phyloP scores from a whole-genome alignment of 2,329 filamentous ascomycete species.

The Microcyclospora pomicola region DNA sequence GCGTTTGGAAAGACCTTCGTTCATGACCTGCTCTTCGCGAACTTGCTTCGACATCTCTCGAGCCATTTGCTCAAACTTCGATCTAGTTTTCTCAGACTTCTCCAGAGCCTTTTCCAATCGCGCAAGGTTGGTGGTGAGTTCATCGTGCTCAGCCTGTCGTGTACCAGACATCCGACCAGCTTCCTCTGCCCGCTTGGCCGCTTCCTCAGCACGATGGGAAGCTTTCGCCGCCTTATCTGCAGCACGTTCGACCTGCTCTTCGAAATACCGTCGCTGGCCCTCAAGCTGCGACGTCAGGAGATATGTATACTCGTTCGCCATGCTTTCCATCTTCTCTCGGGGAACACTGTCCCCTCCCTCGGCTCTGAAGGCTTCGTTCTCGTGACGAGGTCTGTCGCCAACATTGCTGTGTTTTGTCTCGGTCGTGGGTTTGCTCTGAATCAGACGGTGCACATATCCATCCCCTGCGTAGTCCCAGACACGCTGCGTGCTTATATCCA shows the following conservation, averaged over 20 bases:
- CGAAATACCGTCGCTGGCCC: constrained; percentile 83
- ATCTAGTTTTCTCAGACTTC: constrained; percentile 53
- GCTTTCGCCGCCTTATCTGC: constrained; percentile 79
- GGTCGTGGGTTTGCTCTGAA: constrained; percentile 74
- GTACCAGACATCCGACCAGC: constrained; percentile 35
- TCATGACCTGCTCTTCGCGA: constrained; percentile 77
- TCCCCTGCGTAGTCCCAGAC: constrained; percentile 98
- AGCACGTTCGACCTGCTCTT: constrained; percentile 78
- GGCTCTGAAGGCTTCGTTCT: constrained; percentile 24
- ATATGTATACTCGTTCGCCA: constrained; percentile 88
- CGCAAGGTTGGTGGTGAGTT: constrained; percentile 44
- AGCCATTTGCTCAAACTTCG: constrained; percentile 62
- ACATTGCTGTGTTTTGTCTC: neutral
- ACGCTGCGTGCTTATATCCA: constrained; percentile 85
- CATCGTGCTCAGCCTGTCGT: constrained; percentile 42
- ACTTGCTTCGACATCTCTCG: constrained; percentile 60
- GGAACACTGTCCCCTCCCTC: constrained; percentile 54
- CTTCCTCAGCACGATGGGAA: constrained; percentile 50
- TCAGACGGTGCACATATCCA: constrained; percentile 88
- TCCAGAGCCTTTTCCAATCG: constrained; percentile 58
- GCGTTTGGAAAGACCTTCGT: constrained; percentile 65
- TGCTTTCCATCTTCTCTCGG: constrained; percentile 57
- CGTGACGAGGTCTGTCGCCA: constrained; percentile 31
- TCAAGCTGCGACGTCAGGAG: constrained; percentile 86
- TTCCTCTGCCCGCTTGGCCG: constrained; percentile 34